Conservation (phyloP, 768 basidiomycete genomes). For the Lepiota venenata region DNA sequence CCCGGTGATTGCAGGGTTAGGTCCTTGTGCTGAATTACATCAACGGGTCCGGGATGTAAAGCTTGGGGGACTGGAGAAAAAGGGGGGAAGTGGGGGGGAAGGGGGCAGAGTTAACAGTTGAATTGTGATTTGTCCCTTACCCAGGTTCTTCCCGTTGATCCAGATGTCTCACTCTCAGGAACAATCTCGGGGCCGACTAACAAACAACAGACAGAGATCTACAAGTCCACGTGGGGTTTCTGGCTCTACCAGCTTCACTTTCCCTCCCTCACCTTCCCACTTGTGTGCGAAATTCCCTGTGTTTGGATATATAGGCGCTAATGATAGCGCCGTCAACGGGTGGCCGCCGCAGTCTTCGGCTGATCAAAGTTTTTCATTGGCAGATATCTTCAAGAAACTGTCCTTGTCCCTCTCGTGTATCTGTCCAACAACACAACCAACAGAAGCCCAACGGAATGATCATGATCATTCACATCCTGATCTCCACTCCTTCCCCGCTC, state of each 20-base stretch:
- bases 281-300: neutral
- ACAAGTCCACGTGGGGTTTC: neutral
- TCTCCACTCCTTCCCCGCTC: neutral
- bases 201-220: neutral
- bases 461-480: too few species aligned
- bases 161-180: neutral
- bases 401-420: too few species aligned
- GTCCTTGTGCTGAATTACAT: too few species aligned
- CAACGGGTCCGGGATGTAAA: too few species aligned
- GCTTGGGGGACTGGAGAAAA: too few species aligned
- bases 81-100: too few species aligned
- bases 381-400: neutral
- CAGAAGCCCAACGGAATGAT: neutral
- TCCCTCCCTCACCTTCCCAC: neutral
- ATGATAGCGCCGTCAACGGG: neutral
- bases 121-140: neutral
- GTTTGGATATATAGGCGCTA: neutral
- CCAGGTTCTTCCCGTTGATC: neutral
- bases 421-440: neutral
- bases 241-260: too few species aligned
- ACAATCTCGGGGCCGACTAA: constrained; percentile 6
- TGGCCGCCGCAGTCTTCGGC: neutral
- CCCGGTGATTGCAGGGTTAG: too few species aligned
- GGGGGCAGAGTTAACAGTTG: neutral
- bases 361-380: neutral